Conservation (phyloP, 2,329 filamentous ascomycete species). For the Fusarium lateritium region DNA sequence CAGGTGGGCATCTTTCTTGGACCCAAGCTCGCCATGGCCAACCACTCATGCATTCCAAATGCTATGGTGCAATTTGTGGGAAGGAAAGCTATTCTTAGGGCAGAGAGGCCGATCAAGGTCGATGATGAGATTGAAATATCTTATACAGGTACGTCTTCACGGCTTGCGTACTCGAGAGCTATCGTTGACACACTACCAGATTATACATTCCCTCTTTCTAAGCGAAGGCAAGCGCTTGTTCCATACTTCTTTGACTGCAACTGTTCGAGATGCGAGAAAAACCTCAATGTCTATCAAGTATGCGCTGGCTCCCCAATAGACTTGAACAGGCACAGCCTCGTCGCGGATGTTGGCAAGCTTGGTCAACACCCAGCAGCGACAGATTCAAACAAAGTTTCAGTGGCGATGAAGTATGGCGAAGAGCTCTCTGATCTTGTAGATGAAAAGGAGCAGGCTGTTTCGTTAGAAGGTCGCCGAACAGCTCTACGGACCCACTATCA, state of each 20-base stretch:
- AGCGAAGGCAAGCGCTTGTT: constrained; percentile 60
- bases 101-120: constrained; percentile 63
- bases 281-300: constrained; percentile 69
- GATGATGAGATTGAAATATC: constrained; percentile 73
- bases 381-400: constrained; percentile 31
- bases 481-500: constrained; percentile 44
- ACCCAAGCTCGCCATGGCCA: constrained; percentile 69
- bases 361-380: constrained; percentile 48
- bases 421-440: constrained; percentile 51
- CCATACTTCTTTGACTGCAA: constrained; percentile 68
- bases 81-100: constrained; percentile 65
- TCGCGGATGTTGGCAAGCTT: constrained; percentile 56
- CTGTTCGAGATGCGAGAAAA: constrained; percentile 64
- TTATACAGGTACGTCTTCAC: constrained; percentile 66
- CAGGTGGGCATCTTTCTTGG: constrained; percentile 71
- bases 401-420: constrained; percentile 38
- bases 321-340: constrained; percentile 63
- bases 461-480: constrained; percentile 48
- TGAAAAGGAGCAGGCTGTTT: constrained; percentile 41
- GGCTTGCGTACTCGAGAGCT: background rate
- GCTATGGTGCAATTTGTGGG: constrained; percentile 70
- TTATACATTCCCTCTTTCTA: constrained; percentile 60
- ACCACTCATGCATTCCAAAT: constrained; percentile 75
- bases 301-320: constrained; percentile 59
- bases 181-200: constrained; percentile 55